A percentile compares a stretch with the other conserved stretches of the same genome.
These are phyloP conservation scores for Suillus ampliporus DNA, from an alignment of 768 basidiomycete genomes.

Conservation along the genomic window DNA sequence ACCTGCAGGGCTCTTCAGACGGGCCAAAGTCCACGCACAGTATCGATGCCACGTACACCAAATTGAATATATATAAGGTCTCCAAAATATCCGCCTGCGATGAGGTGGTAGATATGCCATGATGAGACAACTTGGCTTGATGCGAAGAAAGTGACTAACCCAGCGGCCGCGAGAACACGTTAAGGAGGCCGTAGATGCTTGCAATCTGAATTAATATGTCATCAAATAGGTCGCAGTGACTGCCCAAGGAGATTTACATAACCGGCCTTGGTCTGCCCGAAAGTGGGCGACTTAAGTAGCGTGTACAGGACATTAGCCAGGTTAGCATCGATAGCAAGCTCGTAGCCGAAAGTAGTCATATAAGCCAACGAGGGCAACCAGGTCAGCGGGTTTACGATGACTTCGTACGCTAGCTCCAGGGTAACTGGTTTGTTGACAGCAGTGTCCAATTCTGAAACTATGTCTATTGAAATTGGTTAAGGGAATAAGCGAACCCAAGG, in stretches of 20 bases:
- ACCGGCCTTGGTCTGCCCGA: conserved; percentile 57
- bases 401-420: conserved; percentile 30
- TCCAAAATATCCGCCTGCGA: conserved; percentile 49
- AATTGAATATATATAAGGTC: conserved; percentile 50
- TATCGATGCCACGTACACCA: conserved; percentile 35
- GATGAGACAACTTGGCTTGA: background rate
- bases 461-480: conserved; percentile 13
- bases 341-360: conserved; percentile 60
- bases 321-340: conserved; percentile 60
- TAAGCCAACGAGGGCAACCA: conserved; percentile 63
- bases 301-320: conserved; percentile 51
- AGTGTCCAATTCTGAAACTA: conserved; percentile 44
- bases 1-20: conserved; percentile 19
- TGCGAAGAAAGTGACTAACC: conserved; percentile 22
- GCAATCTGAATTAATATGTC: conserved; percentile 26
- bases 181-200: conserved; percentile 51
- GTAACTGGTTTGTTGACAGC: conserved; percentile 54
- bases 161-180: conserved; percentile 54
- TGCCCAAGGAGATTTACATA: conserved; percentile 47
- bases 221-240: conserved; percentile 14
- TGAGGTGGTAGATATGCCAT: background rate
- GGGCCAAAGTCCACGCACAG: background rate
- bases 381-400: conserved; percentile 50
- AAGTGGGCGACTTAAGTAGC: conserved; percentile 42
- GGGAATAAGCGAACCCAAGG: background rate